A percentile compares a stretch with the other conserved stretches of the same genome.
These are phyloP conservation scores for Pyrenochaeta sp. DNA, from an alignment of 2,329 filamentous ascomycete genomes.

Conservation along the genomic window DNA sequence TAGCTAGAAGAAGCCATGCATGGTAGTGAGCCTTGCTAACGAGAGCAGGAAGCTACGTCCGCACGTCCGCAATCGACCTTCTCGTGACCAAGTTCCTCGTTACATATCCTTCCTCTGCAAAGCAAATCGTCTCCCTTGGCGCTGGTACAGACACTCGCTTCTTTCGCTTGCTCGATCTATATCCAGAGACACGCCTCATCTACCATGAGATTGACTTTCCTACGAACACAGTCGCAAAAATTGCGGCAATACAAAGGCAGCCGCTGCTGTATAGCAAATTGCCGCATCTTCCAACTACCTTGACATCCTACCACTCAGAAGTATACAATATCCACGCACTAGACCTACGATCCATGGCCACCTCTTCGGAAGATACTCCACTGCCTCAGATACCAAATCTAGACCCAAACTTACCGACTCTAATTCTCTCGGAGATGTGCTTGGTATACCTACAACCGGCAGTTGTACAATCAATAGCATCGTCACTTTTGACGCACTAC, in stretches of 20 bases:
- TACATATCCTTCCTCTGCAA: conserved; percentile 49
- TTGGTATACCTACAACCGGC: conserved; percentile 81
- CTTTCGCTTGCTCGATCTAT: conserved; percentile 73
- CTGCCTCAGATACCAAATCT: conserved; percentile 52
- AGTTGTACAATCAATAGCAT: conserved; percentile 70
- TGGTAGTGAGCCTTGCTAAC: conserved; percentile 1
- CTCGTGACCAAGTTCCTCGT: conserved; percentile 78
- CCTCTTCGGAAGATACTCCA: conserved; percentile 21
- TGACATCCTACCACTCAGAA: conserved; percentile 56
- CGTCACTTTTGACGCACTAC: conserved; percentile 46
- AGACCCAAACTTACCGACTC: conserved; percentile 72
- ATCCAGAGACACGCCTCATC: conserved; percentile 59
- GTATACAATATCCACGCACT: conserved; percentile 65
- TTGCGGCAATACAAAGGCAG: conserved; percentile 52
- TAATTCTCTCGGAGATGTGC: conserved; percentile 94
- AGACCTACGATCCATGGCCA: conserved; percentile 72
- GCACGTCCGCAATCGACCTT: conserved; percentile 82
- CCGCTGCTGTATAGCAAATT: conserved; percentile 41
- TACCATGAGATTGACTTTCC: conserved; percentile 97
- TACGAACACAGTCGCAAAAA: conserved; percentile 73
- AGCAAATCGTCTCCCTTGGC: conserved; percentile 90
- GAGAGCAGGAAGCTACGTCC: conserved; percentile 82
- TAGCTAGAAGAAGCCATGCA: conserved; percentile 41
- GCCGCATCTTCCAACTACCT: conserved; percentile 24
- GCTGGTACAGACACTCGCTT: conserved; percentile 93